phyloP scores from a whole-genome alignment of 257 asterid species.

The Paraleonurus japonicus region DNA sequence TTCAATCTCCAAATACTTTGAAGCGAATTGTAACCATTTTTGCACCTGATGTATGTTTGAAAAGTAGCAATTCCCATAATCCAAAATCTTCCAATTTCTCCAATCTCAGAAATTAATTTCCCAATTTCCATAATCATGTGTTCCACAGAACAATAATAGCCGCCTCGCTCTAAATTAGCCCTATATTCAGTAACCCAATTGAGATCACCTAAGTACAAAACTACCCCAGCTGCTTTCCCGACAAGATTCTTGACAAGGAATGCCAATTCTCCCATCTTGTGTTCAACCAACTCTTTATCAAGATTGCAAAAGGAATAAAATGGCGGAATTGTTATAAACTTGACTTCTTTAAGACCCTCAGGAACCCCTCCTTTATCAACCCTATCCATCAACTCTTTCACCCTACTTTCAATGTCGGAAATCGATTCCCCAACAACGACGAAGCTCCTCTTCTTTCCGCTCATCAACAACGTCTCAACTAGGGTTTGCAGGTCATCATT shows the following conservation, averaged over 20 bases:
- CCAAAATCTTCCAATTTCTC: slow-evolving; percentile 54
- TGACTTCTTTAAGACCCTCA: slow-evolving; percentile 42
- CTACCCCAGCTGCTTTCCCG: slow-evolving; percentile 55
- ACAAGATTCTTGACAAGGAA: slow-evolving; percentile 43
- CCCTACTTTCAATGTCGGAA: slow-evolving; percentile 41
- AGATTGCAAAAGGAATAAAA: slow-evolving; percentile 44
- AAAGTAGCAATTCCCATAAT: slow-evolving; percentile 69
- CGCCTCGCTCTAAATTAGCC: slow-evolving; percentile 35
- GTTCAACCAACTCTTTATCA: slow-evolving; percentile 50
- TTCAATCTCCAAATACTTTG: slow-evolving; percentile 61
- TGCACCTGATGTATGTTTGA: slow-evolving; percentile 61
- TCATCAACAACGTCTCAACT: slow-evolving; percentile 30
- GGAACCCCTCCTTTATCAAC: slow-evolving; percentile 49
- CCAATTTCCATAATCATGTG: slow-evolving; percentile 70
- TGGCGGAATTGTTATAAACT: slow-evolving; percentile 51
- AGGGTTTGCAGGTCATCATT: slow-evolving; percentile 43
- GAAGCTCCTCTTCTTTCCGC: slow-evolving; percentile 32
- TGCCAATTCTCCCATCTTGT: slow-evolving; percentile 49
- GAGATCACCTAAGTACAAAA: slow-evolving; percentile 72
- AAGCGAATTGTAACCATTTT: slow-evolving; percentile 54
- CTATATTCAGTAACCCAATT: slow-evolving; percentile 63
- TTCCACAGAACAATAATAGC: slow-evolving; percentile 60
- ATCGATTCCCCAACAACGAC: slow-evolving; percentile 58
- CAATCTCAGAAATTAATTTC: slow-evolving; percentile 40
- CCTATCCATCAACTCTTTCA: slow-evolving; percentile 46